These are phyloP conservation scores for Fusarium sp. DNA, from an alignment of 2,329 filamentous ascomycete genomes.

Conservation along the genomic window DNA sequence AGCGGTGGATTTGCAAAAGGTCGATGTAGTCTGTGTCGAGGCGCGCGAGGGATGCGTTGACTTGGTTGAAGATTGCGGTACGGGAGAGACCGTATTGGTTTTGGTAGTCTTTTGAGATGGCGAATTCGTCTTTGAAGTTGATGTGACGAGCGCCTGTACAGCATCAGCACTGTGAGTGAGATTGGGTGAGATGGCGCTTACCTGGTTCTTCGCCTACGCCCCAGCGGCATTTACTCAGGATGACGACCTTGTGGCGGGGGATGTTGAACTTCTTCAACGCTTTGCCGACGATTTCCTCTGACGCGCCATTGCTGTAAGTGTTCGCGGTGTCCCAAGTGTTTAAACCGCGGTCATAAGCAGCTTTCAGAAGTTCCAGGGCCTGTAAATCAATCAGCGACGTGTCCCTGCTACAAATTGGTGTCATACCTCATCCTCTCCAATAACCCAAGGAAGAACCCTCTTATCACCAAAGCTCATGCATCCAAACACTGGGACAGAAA, in stretches of 20 bases:
- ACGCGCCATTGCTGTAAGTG: slow-evolving; percentile 20
- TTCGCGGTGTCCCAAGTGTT: slow-evolving; percentile 33
- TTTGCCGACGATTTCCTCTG: slow-evolving; percentile 25
- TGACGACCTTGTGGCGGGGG: slow-evolving; percentile 25
- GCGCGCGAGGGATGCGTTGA: slow-evolving; percentile 26
- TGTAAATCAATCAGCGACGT: not conserved
- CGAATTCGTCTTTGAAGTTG: slow-evolving; percentile 12
- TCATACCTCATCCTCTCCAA: slow-evolving; percentile 19
- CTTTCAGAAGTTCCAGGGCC: slow-evolving; percentile 24
- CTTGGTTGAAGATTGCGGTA: slow-evolving; percentile 30
- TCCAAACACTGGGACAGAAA: slow-evolving; percentile 21
- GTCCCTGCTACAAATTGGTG: accelerated
- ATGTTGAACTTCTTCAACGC: slow-evolving; percentile 26
- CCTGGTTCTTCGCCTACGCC: slow-evolving; percentile 27
- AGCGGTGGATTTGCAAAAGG: slow-evolving; percentile 61
- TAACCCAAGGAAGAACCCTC: slow-evolving; percentile 18
- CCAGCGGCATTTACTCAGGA: slow-evolving; percentile 29
- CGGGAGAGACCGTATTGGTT: slow-evolving; percentile 34
- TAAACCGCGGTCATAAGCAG: slow-evolving; percentile 28
- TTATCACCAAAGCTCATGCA: slow-evolving; percentile 32
- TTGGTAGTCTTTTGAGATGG: slow-evolving; percentile 30
- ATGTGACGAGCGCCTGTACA: slow-evolving; percentile 2
- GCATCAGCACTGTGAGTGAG: not conserved
- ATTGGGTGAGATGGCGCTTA: accelerated
- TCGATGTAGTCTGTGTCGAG: slow-evolving; percentile 56